Conservation (phyloP, 345 rosid species). For the Durio zibethinus region DNA sequence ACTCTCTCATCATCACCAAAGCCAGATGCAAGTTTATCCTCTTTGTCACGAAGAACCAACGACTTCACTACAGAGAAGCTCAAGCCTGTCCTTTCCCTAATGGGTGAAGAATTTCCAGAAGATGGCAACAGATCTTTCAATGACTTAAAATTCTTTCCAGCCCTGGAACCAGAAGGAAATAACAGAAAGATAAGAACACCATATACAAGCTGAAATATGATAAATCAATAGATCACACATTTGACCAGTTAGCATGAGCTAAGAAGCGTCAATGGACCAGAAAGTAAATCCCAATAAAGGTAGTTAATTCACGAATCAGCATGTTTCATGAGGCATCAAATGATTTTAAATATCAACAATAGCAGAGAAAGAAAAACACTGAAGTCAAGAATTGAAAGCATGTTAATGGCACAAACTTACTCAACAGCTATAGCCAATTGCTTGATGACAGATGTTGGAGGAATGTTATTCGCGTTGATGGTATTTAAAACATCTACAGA, state of each 20-base stretch:
- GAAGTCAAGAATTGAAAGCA: not conserved
- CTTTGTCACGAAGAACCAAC: slow-evolving; percentile 89
- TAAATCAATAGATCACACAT: slow-evolving; percentile 6
- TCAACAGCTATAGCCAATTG: slow-evolving; percentile 75
- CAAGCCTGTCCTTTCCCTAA: slow-evolving; percentile 72
- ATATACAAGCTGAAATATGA: slow-evolving; percentile 12
- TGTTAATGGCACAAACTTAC: slow-evolving; percentile 45
- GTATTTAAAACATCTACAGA: slow-evolving; percentile 53
- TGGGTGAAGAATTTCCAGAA: slow-evolving; percentile 77
- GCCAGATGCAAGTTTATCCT: slow-evolving; percentile 56
- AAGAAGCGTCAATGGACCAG: not conserved
- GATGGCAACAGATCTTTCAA: slow-evolving; percentile 76
- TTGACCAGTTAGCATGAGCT: too few relatives aligned
- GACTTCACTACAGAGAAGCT: slow-evolving; percentile 87
- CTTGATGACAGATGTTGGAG: slow-evolving; percentile 64
- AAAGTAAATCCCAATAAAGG: not conserved
- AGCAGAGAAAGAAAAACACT: not conserved
- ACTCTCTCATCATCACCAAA: slow-evolving; percentile 68
- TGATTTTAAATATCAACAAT: not conserved
- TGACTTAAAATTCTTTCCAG: slow-evolving; percentile 63
- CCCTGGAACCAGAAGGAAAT: slow-evolving; percentile 36
- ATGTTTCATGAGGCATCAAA: not conserved
- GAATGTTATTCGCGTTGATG: slow-evolving; percentile 55
- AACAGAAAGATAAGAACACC: slow-evolving; percentile 12
- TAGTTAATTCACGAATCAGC: not conserved